Percentiles rank a stretch among this genome's conserved stretches.
Conservation (phyloP, 345 rosid genomes). For the Physaria fendleri region DNA sequence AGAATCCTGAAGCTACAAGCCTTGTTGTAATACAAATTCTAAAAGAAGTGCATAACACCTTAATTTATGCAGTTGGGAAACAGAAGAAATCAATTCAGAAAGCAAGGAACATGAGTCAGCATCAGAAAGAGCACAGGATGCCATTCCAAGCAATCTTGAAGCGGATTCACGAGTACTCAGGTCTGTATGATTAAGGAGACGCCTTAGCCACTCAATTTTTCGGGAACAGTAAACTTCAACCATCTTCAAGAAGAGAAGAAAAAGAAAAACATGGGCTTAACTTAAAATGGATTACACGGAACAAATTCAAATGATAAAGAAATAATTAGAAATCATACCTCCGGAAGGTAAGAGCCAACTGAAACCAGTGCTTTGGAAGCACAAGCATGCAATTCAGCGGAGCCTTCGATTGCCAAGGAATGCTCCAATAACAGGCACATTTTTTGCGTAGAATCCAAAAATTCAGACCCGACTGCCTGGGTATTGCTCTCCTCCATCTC, state of each 20-base stretch:
- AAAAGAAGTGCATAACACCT: constrained; percentile 39
- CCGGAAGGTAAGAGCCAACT: constrained; percentile 71
- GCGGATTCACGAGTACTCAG: constrained; percentile 83
- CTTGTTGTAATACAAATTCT: constrained; percentile 4
- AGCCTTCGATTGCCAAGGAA: constrained; percentile 77
- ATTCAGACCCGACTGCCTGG: constrained; percentile 47
- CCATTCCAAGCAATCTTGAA: constrained; percentile 85
- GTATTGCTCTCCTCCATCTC: constrained; percentile 54
- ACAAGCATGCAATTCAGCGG: constrained; percentile 77
- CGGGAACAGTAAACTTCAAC: constrained; percentile 57
- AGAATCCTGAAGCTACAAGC: constrained; percentile 1
- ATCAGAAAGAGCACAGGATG: constrained; percentile 69
- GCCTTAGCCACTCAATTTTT: constrained; percentile 75
- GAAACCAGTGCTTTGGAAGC: constrained; percentile 72
- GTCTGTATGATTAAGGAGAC: constrained; percentile 68
- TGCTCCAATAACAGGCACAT: constrained; percentile 79
- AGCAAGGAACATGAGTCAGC: constrained; percentile 49
- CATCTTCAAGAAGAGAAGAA: constrained; percentile 39
- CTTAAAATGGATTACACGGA: neutral
- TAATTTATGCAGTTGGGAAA: constrained; percentile 44
- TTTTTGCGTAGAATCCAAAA: constrained; percentile 54
- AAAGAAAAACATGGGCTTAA: neutral
- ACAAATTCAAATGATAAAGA: neutral
- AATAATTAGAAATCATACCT: constrained; percentile 43
- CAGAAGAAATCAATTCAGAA: constrained; percentile 48